Evolutionary conservation across 2,329 filamentous ascomycete genomes (phyloP).

Genomic region (Sclerotinia minor): DNA sequence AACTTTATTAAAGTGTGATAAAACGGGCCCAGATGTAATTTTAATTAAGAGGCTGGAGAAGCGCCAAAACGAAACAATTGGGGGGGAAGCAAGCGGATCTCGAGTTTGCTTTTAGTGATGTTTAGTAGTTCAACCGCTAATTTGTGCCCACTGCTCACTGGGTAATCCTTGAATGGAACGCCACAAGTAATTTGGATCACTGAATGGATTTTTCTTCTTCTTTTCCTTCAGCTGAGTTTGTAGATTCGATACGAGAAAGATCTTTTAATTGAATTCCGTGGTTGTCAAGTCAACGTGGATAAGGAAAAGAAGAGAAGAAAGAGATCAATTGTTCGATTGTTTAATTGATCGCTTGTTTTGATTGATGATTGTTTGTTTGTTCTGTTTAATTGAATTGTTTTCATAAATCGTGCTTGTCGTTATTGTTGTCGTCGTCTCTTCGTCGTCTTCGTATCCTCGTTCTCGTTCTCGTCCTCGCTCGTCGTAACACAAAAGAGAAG

Average conservation of each 20-base stretch:
- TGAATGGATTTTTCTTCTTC: not conserved
- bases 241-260: slow-evolving; percentile 15
- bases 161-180: slow-evolving; percentile 18
- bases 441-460: no score
- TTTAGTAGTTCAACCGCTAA: not conserved
- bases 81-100: slow-evolving; percentile 18
- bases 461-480: not conserved
- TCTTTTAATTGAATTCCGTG: not conserved
- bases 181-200: slow-evolving; percentile 18
- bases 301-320: not conserved
- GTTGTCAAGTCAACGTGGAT: slow-evolving; percentile 22
- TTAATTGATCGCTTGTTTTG: not conserved
- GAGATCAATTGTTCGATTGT: not conserved
- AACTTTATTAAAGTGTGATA: not conserved
- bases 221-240: slow-evolving; percentile 12
- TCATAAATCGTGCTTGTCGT: not conserved
- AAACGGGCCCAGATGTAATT: slow-evolving; percentile 14
- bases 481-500: slow-evolving; percentile 9
- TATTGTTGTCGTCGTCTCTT: no score
- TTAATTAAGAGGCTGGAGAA: slow-evolving; percentile 26
- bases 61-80: slow-evolving; percentile 16
- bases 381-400: not conserved
- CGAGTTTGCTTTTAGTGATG: slow-evolving; percentile 6
- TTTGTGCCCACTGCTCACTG: slow-evolving; percentile 4
- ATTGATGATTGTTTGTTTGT: not conserved